These are phyloP conservation scores for Sarcomyxa edulis DNA, from an alignment of 768 basidiomycete genomes.

Conservation along the genomic window DNA sequence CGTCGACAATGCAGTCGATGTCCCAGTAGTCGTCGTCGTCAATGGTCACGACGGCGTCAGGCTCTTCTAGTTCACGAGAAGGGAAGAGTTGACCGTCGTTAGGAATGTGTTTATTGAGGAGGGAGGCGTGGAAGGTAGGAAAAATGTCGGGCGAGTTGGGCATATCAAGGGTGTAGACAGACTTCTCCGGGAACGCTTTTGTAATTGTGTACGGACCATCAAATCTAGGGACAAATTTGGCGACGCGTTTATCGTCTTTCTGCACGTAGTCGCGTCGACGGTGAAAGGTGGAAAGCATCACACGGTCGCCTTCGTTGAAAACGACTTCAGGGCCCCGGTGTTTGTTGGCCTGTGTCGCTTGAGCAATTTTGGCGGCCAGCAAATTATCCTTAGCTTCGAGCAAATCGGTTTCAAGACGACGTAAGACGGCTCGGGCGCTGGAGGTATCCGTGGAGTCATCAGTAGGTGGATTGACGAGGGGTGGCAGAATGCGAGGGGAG, in stretches of 20 bases:
- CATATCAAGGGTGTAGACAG: conserved; percentile 17
- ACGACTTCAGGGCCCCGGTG: conserved; percentile 13
- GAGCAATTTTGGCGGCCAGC: conserved; percentile 14
- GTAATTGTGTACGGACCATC: conserved; percentile 22
- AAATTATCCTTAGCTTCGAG: conserved; percentile 12
- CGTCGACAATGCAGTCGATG: conserved; percentile 22
- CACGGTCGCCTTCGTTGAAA: conserved; percentile 25
- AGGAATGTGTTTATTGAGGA: conserved; percentile 14
- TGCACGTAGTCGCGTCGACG: too few species aligned
- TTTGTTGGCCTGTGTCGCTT: conserved; percentile 16
- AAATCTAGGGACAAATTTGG: too few species aligned
- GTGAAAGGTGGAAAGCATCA: conserved; percentile 23
- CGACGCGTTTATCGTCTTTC: too few species aligned
- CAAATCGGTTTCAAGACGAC: not conserved
- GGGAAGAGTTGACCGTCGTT: conserved; percentile 30
- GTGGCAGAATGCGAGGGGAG: conserved; percentile 17
- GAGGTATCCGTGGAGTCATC: conserved; percentile 12
- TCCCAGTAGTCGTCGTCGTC: conserved; percentile 19
- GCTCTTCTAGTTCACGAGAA: conserved; percentile 9
- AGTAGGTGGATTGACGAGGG: conserved; percentile 7
- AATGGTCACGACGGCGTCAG: conserved; percentile 17
- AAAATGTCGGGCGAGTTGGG: conserved; percentile 15
- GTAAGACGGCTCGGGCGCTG: conserved; percentile 20
- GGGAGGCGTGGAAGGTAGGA: conserved; percentile 27
- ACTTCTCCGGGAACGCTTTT: conserved; percentile 11